Evolutionary conservation across 805 yeast species (phyloP).

Genomic region (Candida coquimbonensis): DNA sequence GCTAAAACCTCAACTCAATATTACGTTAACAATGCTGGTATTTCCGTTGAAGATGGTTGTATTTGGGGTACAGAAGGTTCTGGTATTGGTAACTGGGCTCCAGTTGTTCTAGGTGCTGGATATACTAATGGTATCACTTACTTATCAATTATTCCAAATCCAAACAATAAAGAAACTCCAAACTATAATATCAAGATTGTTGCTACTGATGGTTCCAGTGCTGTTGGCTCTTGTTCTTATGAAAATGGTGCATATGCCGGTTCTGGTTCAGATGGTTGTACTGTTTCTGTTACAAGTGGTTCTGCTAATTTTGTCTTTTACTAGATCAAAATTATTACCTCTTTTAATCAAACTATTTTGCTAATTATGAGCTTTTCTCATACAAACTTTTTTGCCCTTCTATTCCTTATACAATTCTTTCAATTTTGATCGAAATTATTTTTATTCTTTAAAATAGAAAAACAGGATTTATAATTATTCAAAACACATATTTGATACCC

Average conservation of each 20-base stretch:
- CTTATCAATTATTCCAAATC: constrained; percentile 90
- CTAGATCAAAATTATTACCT: not conserved
- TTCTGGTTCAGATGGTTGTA: constrained; percentile 79
- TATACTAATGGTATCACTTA: constrained; percentile 58
- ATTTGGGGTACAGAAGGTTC: constrained; percentile 82
- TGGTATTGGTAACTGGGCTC: constrained; percentile 97
- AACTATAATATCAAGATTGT: constrained; percentile 76
- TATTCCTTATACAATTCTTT: too few relatives aligned
- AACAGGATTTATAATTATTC: too few relatives aligned
- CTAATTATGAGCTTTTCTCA: too few relatives aligned
- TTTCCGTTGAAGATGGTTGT: constrained; percentile 84
- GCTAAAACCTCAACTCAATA: constrained; percentile 86
- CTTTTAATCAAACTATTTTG: too few relatives aligned
- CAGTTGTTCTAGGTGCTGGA: constrained; percentile 92
- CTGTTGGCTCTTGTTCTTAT: constrained; percentile 74
- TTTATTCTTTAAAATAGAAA: too few relatives aligned
- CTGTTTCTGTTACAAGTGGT: constrained; percentile 83
- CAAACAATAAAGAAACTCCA: constrained; percentile 67
- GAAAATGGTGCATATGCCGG: constrained; percentile 71
- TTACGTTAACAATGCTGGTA: constrained; percentile 97
- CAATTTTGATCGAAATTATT: too few relatives aligned
- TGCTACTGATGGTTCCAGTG: constrained; percentile 52
- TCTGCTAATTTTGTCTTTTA: constrained; percentile 79
- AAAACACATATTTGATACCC: too few relatives aligned
- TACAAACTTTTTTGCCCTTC: too few relatives aligned